Percentiles rank a stretch among this genome's conserved stretches.
Evolutionary conservation across 805 yeast genomes (phyloP).

Genomic region (Yamadazyma nakazawae): DNA sequence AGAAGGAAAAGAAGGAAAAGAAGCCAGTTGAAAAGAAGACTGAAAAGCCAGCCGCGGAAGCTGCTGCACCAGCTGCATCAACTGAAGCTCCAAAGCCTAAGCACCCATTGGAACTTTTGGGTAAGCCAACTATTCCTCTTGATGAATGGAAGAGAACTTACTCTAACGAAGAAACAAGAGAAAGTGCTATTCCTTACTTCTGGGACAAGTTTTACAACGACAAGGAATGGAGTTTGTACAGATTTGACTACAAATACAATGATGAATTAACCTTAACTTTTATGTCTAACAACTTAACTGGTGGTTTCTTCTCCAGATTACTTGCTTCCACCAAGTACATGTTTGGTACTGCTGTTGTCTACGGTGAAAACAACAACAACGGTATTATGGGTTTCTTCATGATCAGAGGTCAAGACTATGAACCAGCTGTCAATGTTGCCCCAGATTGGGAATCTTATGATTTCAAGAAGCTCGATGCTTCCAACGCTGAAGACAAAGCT

Average conservation of each 20-base stretch:
- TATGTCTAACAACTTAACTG: conserved; percentile 97
- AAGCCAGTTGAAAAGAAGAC: conserved; percentile 23
- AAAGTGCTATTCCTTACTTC: conserved; percentile 94
- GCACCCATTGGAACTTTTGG: conserved; percentile 88
- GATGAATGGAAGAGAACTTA: conserved; percentile 96
- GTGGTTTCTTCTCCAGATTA: conserved; percentile 97
- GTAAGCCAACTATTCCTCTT: conserved; percentile 62
- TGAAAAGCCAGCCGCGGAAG: conserved; percentile 34
- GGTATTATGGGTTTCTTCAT: conserved; percentile 95
- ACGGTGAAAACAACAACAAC: conserved; percentile 98
- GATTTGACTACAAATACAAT: conserved; percentile 94
- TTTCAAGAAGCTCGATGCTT: conserved; percentile 77
- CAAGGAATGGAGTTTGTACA: conserved; percentile 92
- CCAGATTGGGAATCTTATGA: conserved; percentile 98
- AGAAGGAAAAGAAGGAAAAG: conserved; percentile 64
- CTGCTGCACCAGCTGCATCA: conserved; percentile 33
- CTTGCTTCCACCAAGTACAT: conserved; percentile 87
- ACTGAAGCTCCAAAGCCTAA: conserved; percentile 71
- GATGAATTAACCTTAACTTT: conserved; percentile 95
- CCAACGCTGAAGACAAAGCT: conserved; percentile 71
- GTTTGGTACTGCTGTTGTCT: conserved; percentile 91
- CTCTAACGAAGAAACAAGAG: conserved; percentile 97
- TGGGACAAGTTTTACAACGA: conserved; percentile 89
- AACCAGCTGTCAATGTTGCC: conserved; percentile 95
- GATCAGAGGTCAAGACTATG: conserved; percentile 89